Base-by-base conservation (phyloP, 2,329 filamentous ascomycete species). In the Raffaelea ambrosiae region DNA sequence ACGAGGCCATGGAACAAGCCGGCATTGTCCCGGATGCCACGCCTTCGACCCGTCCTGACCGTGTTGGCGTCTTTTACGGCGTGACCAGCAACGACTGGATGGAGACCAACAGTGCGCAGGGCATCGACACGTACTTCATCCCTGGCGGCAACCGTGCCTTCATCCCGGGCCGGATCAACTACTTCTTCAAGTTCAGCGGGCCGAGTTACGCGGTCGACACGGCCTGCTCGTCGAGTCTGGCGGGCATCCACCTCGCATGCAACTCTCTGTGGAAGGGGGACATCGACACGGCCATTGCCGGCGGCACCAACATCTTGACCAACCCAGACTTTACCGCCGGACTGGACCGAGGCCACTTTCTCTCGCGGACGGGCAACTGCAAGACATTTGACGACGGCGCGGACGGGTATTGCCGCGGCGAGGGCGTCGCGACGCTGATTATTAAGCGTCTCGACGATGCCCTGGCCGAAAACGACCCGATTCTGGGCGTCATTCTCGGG, bases 361-460 rank as follows among this genome's bases (percentile, higher is more conserved):
- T 90, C 53, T 87, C 84, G 20, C 83, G 83, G 66, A 85, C 79
- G 45, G 84, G 85, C 9, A 77, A 80, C 53, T 89, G 86, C 65
- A 86, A 88, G 59, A 87, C 86, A 0, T 91, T 87, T 59, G 86
- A 90, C 61, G 83, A 87, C 53, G 78, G 74, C 38, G 86, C 87
- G 3, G 84, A 89, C 64, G 87, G 87, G 1, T 90, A 91, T 64
- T 49, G 47, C 29, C 51, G 49, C 9, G 70, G 58, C 1, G 74
- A 77, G 26, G 70, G 64, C 3, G 59, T 67, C 19, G 71, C 59
- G 0, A 58, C 64, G 1, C 58, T 76, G 3, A 57, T 76, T 3
- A 46, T 76, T 13, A 77, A 76, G 57, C 59, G 68, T 1, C 59
- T 75, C 1, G 63, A 67, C 11, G 69, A 72, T 53, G 74, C 74